Evolutionary conservation across 768 basidiomycete species (phyloP), one percentile per base, ranked within the genome.

Genomic region (Cystobasidium tubakii): DNA sequence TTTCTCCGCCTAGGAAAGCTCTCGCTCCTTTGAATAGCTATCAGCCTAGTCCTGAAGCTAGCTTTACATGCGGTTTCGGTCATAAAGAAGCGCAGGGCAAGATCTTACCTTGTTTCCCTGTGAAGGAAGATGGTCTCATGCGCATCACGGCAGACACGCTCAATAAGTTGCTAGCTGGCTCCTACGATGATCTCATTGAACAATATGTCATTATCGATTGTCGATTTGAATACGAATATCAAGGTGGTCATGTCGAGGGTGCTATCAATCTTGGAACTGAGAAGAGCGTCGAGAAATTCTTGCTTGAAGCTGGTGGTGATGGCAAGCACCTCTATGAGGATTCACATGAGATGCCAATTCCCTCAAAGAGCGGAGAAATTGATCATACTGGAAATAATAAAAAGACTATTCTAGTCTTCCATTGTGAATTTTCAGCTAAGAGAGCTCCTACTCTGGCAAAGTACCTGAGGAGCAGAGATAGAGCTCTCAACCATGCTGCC

Each of bases 361-460:
- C 82, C 1, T 82, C 81, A 69, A 79, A 82, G 43, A 93, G 91
- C 81, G 90, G 91, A 25, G 89, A 93, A 77, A 31, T 64, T 19
- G 77, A 80, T 43, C 70, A 81, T 0, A 77, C 77, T 2, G 82
- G 83, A 17, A 86, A 85, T 81, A 75, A 55, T 1, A 77, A 77
- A n/a, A 94, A 94, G 83, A 92, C 89, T 0, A 83, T 98, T 36
- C 82, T 98, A 50, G 85, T 99, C 57, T 98, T 99, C 85, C 96
- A 99, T 80, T 99, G 96, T 83, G 96, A 99, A 82, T 97, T 97
- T 80, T 93, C 91, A 76, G 89, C 86, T 21, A 96, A 96, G 82
- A 85, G 96, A 53, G 96, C 93, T 0, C 96, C 96, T 0, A 95
- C 95, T 10, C 92, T 95, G 94, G 96, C 96, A 27, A 96, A 95